Percentiles rank a stretch among this genome's conserved stretches.
Conservation (phyloP, 2,329 filamentous ascomycete species). For the Aureobasidium melanogenum region DNA sequence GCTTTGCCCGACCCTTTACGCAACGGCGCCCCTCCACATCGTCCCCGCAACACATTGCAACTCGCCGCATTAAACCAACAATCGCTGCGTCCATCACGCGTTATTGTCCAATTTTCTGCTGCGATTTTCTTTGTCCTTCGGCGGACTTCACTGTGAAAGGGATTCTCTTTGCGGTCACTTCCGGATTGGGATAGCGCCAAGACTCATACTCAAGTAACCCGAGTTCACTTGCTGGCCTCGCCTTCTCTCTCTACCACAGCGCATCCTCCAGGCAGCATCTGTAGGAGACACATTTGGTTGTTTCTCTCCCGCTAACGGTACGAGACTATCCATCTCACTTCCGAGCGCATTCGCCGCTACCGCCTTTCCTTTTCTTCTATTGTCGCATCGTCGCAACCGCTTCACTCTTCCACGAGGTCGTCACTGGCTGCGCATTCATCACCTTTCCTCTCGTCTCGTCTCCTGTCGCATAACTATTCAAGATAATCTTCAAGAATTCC, state of each 20-base stretch:
- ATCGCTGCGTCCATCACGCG: slow-evolving; percentile 2
- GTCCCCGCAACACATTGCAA: slow-evolving; percentile 8
- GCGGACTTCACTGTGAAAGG: background rate
- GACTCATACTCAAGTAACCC: background rate
- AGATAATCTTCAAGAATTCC: slow-evolving; percentile 8
- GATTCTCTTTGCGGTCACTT: background rate
- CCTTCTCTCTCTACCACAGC: slow-evolving; percentile 6
- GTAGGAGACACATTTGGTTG: slow-evolving; percentile 96
- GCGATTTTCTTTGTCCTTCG: slow-evolving; percentile 9
- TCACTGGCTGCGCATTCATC: background rate
- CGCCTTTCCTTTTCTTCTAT: background rate
- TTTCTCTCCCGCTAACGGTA: slow-evolving; percentile 77
- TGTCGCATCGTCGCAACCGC: background rate
- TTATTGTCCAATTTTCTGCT: slow-evolving; percentile 8
- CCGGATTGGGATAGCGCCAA: slow-evolving; percentile 6
- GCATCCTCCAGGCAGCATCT: slow-evolving; percentile 33
- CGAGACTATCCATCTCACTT: slow-evolving; percentile 21
- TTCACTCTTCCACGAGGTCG: background rate
- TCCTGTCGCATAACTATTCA: background rate
- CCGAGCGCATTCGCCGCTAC: background rate
- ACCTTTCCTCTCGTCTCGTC: background rate
- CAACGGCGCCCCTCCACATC: slow-evolving; percentile 9
- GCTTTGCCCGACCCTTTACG: slow-evolving; percentile 7
- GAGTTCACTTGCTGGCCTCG: background rate
- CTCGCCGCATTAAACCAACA: slow-evolving; percentile 7